phyloP scores from a whole-genome alignment of 495 filamentous ascomycete species.

The Penicillium arizonense region DNA sequence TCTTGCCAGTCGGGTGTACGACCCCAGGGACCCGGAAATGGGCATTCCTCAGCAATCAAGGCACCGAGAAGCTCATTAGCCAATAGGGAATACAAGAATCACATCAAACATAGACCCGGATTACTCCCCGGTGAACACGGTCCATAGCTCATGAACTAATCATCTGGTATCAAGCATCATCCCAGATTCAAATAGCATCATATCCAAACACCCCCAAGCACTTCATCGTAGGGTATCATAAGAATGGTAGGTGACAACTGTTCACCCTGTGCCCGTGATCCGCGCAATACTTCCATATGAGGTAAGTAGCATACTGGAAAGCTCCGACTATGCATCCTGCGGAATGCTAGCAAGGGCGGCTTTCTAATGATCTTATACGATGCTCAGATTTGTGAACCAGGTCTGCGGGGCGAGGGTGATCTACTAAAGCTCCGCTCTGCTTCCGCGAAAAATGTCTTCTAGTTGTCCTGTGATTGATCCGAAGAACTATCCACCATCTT shows the following conservation, averaged over 20 bases:
- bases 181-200: neutral
- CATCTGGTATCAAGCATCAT: neutral
- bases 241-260: neutral
- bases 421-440: conserved; percentile 1
- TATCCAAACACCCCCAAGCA: neutral
- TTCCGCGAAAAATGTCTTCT: conserved; percentile 8
- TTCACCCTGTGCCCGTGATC: conserved; percentile 11
- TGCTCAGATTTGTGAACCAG: neutral
- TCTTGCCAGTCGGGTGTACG: conserved; percentile 17
- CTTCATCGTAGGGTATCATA: neutral
- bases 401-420: neutral
- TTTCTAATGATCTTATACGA: conserved; percentile 8
- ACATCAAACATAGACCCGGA: neutral
- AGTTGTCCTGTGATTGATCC: neutral
- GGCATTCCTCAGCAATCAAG: conserved; percentile 30
- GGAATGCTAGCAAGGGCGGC: conserved; percentile 24
- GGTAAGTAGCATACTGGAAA: conserved; percentile 27
- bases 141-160: neutral
- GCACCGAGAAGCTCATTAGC: conserved; percentile 7
- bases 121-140: neutral
- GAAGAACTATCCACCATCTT: neutral
- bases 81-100: conserved; percentile 5
- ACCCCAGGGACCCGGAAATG: conserved; percentile 10
- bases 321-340: conserved; percentile 22
- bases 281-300: conserved; percentile 7